Percentiles rank a stretch among this genome's conserved stretches.
phyloP scores from a whole-genome alignment of 2,329 filamentous ascomycete species.

The Plectosphaerella cucumerina region DNA sequence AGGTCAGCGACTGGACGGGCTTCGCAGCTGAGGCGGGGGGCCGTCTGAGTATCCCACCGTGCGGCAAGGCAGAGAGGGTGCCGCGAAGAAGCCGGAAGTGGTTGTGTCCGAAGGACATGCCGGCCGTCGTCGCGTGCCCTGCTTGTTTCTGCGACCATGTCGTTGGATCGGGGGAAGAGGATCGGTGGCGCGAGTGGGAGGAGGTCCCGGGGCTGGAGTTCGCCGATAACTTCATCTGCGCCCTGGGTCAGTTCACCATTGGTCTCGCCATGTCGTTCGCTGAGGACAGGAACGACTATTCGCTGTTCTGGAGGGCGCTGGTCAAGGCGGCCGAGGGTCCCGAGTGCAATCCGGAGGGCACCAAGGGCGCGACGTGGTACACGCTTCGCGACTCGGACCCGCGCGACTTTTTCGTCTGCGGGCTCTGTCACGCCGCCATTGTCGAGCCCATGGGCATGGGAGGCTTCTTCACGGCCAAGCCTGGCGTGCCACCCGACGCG shows the following conservation, averaged over 20 bases:
- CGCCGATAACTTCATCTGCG: conserved; percentile 18
- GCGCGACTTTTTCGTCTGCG: conserved; percentile 28
- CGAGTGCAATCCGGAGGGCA: conserved; percentile 24
- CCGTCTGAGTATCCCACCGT: conserved; percentile 19
- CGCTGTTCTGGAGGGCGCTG: conserved; percentile 28
- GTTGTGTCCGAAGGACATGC: conserved; percentile 23
- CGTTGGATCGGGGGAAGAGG: conserved; percentile 21
- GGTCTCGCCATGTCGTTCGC: conserved; percentile 23
- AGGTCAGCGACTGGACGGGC: conserved; percentile 18
- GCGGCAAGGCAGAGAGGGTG: conserved; percentile 17
- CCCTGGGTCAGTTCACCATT: conserved; percentile 24
- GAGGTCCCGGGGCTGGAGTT: conserved; percentile 8
- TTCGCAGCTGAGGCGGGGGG: conserved; percentile 26
- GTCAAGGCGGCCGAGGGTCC: conserved; percentile 20
- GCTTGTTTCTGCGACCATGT: conserved; percentile 34
- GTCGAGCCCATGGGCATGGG: conserved; percentile 23
- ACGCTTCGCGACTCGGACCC: conserved; percentile 23
- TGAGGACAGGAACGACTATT: conserved; percentile 21
- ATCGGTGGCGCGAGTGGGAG: conserved; percentile 15
- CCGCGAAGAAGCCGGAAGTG: conserved; percentile 21
- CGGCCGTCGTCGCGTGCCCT: conserved; percentile 25
- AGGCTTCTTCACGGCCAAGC: conserved; percentile 22
- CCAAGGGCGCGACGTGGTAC: conserved; percentile 25
- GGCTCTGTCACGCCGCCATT: conserved; percentile 27
- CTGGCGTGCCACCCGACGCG: conserved; percentile 7